phyloP scores from a whole-genome alignment of 2,329 filamentous ascomycete genomes.

The Scytalidium lignicola region DNA sequence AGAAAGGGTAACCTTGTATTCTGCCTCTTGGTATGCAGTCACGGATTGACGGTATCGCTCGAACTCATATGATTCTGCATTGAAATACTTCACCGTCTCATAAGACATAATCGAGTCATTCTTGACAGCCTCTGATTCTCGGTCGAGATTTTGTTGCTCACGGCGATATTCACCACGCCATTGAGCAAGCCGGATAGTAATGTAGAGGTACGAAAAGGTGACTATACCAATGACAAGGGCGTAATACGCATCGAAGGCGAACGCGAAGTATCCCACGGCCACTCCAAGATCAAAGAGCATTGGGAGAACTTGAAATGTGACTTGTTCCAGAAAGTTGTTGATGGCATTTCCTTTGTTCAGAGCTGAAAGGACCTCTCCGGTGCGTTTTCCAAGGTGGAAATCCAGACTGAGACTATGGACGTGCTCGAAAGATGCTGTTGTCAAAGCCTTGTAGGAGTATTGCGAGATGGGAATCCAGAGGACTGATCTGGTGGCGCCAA shows the following conservation, averaged over 20 bases:
- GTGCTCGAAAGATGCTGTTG: conserved; percentile 93
- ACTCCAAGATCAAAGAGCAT: conserved; percentile 89
- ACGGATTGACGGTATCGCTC: conserved; percentile 67
- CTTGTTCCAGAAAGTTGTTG: conserved; percentile 92
- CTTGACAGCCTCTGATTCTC: conserved; percentile 95
- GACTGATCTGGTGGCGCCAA: conserved; percentile 75
- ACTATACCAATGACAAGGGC: conserved; percentile 84
- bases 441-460: conserved; percentile 91
- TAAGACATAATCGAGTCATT: conserved; percentile 99
- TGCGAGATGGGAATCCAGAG: conserved; percentile 97
- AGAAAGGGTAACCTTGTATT: conserved; percentile 71
- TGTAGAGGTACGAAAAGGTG: conserved; percentile 93
- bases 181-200: conserved; percentile 93
- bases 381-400: conserved; percentile 95
- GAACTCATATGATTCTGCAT: conserved; percentile 76
- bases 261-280: conserved; percentile 75
- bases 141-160: conserved; percentile 89
- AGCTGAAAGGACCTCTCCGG: conserved; percentile 90
- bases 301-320: conserved; percentile 91
- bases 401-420: conserved; percentile 93
- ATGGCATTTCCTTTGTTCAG: conserved; percentile 95
- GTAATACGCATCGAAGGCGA: conserved; percentile 81
- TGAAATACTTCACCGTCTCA: conserved; percentile 90
- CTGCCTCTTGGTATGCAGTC: conserved; percentile 64
- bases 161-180: conserved; percentile 87